Conservation (phyloP, 805 yeast species). For the Schizosaccharomyces octosporus region DNA sequence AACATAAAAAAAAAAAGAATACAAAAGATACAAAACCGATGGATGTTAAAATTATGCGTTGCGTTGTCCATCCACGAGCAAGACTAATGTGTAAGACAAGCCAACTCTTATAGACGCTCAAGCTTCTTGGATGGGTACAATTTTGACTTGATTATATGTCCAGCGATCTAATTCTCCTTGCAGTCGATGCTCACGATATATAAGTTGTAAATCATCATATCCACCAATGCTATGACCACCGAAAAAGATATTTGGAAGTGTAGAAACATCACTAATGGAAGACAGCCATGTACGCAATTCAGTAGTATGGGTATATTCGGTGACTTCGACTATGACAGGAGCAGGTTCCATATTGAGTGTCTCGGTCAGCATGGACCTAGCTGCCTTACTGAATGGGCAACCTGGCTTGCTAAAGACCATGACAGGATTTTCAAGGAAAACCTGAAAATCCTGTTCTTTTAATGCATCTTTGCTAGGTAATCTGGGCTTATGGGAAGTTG, state of each 20-base stretch:
- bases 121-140: background rate
- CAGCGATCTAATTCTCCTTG: background rate
- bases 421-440: background rate
- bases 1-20: too few relatives aligned
- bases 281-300: background rate
- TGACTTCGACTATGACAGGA: background rate
- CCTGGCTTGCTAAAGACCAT: background rate
- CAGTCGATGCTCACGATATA: background rate
- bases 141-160: background rate
- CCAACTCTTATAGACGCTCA: background rate
- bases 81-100: background rate
- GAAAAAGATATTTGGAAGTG: background rate
- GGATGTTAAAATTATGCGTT: too few relatives aligned
- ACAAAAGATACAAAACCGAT: too few relatives aligned
- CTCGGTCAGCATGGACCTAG: background rate
- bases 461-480: background rate
- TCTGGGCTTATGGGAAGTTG: background rate
- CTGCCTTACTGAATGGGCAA: background rate
- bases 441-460: background rate
- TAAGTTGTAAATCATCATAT: background rate
- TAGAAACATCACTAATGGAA: background rate
- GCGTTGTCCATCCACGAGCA: background rate
- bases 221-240: constrained; percentile 2
- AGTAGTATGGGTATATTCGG: background rate
- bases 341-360: background rate